phyloP scores from a whole-genome alignment of 352 stramenopile species.

The Globisporangium uncinulatum region DNA sequence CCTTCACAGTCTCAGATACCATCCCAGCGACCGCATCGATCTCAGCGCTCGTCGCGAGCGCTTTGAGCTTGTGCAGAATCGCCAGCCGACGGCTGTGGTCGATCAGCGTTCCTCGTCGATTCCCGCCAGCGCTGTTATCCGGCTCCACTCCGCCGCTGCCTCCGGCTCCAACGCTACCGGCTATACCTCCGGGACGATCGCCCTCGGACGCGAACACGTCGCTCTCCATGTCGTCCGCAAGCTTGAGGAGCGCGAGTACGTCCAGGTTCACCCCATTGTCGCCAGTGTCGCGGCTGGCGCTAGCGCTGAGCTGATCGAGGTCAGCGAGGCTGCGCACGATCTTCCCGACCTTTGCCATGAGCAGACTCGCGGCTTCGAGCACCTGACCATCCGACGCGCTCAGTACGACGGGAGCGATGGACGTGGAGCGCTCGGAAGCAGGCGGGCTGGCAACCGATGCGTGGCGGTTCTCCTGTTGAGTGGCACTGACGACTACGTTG shows the following conservation, averaged over 20 bases:
- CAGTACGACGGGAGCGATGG: background rate
- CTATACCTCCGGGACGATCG: no score
- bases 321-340: constrained; percentile 54
- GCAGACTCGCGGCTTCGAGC: constrained; percentile 31
- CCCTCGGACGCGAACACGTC: constrained; percentile 3
- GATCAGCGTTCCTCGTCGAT: constrained; percentile 8
- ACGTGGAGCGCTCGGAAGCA: background rate
- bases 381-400: constrained; percentile 12
- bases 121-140: background rate
- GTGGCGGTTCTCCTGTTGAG: background rate
- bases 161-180: no score
- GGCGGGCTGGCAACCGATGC: background rate
- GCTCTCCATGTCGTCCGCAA: constrained; percentile 49
- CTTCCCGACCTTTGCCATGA: constrained; percentile 51
- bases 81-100: constrained; percentile 13
- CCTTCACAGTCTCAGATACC: constrained; percentile 19
- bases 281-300: constrained; percentile 4
- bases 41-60: constrained; percentile 11
- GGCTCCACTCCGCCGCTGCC: no score
- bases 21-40: constrained; percentile 15
- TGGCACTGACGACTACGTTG: constrained; percentile 2
- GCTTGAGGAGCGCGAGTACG: constrained; percentile 40
- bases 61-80: constrained; percentile 15
- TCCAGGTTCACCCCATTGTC: constrained; percentile 23
- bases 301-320: constrained; percentile 22